Evolutionary conservation across 345 rosid genomes (phyloP), one percentile per base, ranked within the genome.

Genomic region (Citrus hindsii): DNA sequence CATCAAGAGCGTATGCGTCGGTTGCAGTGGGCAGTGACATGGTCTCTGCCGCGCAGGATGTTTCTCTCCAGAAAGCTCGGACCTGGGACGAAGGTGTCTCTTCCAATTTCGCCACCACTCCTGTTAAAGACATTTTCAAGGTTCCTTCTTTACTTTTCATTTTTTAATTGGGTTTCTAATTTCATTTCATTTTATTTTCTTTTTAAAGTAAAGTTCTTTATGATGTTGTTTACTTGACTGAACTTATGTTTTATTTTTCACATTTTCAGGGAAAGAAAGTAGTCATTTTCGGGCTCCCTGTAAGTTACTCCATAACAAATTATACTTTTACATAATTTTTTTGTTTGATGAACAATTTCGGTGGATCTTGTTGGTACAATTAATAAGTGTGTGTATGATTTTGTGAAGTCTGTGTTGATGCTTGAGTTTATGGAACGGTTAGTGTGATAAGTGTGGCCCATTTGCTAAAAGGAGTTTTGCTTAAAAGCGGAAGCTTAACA

Each of bases 211-310:
- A 16, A 53, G 22, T 53, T 18, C 21, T 18, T 53, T 53, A 19
- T 5, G 22, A 53, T 53, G 14, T 3, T 18, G 58, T 53, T 51
- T 51, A 5, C 21, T 51, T 51, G 21, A 14, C 1, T 51, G 1
- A 18, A 16, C 19, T 18, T 51, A 4, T 16, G 56, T 51, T 53
- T 4, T 16, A 18, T 53, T 53, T 53, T 53, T 53, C 21, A 16
- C 58, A 53, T 53, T 53, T 86, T 27, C 95, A 95, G 98, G 98
- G 91, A 32, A 95, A 93, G 87, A 93, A 92, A 87, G 97, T 95
- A 21, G 92, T 93, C 84, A 89, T 91, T 86, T 95, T 95, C 88
- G 98, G 98, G 8, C 91, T 92, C 40, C 97, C 97, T 74, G 98
- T 95, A 86, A 91, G 90, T 90, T 75, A 9, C 4, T 58, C 22